Evolutionary conservation across 1,284 basidiomycete species (phyloP).

Genomic region (Cerioporus squamosus): DNA sequence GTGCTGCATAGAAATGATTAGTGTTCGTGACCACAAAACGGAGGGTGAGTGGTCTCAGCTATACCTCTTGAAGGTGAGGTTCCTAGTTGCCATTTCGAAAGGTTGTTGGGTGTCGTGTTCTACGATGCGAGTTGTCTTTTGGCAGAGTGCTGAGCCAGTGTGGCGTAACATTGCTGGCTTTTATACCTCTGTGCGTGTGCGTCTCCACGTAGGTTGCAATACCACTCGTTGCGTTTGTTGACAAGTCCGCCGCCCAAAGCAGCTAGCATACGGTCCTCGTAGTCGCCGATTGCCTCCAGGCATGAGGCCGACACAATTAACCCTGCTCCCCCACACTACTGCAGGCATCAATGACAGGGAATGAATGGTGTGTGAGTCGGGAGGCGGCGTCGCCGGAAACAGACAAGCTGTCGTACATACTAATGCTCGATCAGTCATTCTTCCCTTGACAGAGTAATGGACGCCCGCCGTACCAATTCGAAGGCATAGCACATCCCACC

Average conservation of each 20-base stretch:
- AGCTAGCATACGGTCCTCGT: not conserved
- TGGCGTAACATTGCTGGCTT: too few species aligned
- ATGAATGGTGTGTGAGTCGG: not conserved
- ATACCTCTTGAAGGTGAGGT: slow-evolving; percentile 8
- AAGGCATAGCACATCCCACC: too few species aligned
- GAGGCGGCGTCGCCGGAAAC: not conserved
- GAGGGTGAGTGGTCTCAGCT: not conserved
- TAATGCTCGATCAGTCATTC: not conserved
- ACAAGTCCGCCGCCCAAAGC: not conserved
- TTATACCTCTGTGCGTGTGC: not conserved
- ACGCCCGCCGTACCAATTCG: not conserved
- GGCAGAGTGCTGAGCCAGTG: too few species aligned
- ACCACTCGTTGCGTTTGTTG: too few species aligned
- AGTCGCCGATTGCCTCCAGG: not conserved
- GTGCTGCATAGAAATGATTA: not conserved
- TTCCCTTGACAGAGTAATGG: not conserved
- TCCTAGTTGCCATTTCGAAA: slow-evolving; percentile 3
- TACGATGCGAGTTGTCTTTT: too few species aligned
- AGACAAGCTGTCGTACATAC: not conserved
- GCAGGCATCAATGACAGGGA: not conserved
- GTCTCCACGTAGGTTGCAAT: too few species aligned
- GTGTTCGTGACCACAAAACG: not conserved
- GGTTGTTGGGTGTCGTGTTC: not conserved
- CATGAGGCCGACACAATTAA: not conserved
- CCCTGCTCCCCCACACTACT: not conserved